Base-by-base conservation (phyloP, 345 rosid species). In the Brassica juncea region DNA sequence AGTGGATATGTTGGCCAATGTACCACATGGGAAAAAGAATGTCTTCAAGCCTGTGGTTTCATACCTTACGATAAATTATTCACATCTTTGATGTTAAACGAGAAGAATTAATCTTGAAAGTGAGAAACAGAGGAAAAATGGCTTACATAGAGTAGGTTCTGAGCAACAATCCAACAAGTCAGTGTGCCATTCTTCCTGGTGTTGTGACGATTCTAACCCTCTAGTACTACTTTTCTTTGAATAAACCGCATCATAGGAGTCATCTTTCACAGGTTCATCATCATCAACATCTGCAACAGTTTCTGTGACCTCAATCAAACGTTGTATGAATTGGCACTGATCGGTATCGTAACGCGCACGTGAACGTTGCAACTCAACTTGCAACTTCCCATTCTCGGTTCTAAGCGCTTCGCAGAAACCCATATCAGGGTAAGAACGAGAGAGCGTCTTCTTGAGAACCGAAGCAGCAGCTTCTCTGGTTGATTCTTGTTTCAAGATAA, bases 91-190 rank as follows among this genome's bases (percentile, higher is more conserved):
- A 60, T 8, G 8, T 10, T 27, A 27, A 60, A 12, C 4, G 3
- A 5, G 8, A 44, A 19, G 12, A 2, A 6, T 39, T 49, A 77
- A 14, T 28, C 68, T 16, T 76, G 27, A 35, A n/a, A 12, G 42
- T 25, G 47, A 60, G 64, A 59, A 32, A 34, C 5, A 32, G 16
- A 70, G 28, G 55, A 30, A 28, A 28, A 14, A 79, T 21, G 66
- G 82, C 10, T 63, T 90, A 94, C 97, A 92, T 6, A 94, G 83
- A 81, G 58, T 85, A 79, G 98, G 99, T 78, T 92, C 92, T 57
- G 93, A 86, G 80, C 93, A 94, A 80, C 98, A 94, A 75, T 89
- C 98, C 30, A 94, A 87, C 81, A 94, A 86, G 85, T 94, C 99
- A 10, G 88, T 79, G 44, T 91, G 92, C 99, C 99, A 94, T 27